Evolutionary conservation across 192 early-diverging fungal genomes (phyloP), one percentile per base, ranked within the genome.

Genomic region (Gigaspora rosea): DNA sequence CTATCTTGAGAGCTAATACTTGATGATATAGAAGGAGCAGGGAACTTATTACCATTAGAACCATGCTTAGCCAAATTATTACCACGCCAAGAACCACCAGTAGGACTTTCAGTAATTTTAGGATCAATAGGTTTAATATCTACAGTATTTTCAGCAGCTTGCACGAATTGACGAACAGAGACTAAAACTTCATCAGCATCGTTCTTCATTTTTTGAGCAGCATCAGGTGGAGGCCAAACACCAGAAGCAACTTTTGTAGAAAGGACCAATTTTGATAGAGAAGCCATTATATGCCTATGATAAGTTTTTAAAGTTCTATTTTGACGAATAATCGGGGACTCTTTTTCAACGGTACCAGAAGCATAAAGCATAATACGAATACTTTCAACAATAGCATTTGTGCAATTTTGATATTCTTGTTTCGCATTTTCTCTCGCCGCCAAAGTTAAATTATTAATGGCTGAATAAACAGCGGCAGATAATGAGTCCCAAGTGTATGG

Each of bases 201-300:
- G 9, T 82, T 78, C n/a, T 91, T 86, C 84, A 97, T 92, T 15
- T 91, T 93, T 18, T 82, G 74, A 33, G 90, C 86, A 6, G 94
- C 89, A 76, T 95, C 94, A 6, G 94, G 93, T 5, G 94, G 92
- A 46, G 95, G 95, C 95, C 95, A 96, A 57, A 96, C 88, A n/a
- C 92, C 91, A 15, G 92, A 84, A 0, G 92, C 94, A 52, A 91
- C 87, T 77, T 93, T 95, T 52, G 94, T 91, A 11, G 93, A 90
- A 16, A 98, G 82, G 16, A 93, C 86, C 71, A 98, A 84, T 63
- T 95, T 95, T 12, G 95, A 94, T 15, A 97, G 78, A 6, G 92
- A 85, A 20, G 90, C 90, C 82, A 95, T 91, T 50, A 99, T 92
- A 33, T 89, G 86, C 20, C 89, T 86, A 81, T 98, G 94, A 65